phyloP scores from a whole-genome alignment of 169 alveolate genomes.

The Perkinsus olseni region DNA sequence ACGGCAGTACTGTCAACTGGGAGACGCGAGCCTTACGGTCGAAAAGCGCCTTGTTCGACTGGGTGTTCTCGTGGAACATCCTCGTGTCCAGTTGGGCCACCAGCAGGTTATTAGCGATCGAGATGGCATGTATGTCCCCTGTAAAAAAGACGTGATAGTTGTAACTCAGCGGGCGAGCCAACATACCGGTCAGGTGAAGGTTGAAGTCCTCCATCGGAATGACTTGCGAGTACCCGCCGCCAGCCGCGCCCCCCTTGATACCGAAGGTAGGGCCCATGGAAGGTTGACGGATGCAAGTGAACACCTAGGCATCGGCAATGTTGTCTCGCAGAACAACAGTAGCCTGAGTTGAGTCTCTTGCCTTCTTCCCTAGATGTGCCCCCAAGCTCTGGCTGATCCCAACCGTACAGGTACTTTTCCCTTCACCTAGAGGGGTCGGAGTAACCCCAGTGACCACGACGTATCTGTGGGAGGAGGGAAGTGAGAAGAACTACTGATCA shows the following conservation, averaged over 20 bases:
- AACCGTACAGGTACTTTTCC: constrained; percentile 11
- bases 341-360: not conserved
- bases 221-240: constrained; percentile 11
- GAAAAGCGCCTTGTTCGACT: not conserved
- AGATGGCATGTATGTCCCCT: constrained; percentile 12
- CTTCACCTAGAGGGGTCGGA: constrained; percentile 13
- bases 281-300: constrained; percentile 7
- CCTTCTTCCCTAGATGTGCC: not conserved
- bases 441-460: constrained; percentile 12
- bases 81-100: not conserved
- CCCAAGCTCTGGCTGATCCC: constrained; percentile 7
- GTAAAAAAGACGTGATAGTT: not conserved
- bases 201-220: constrained; percentile 15
- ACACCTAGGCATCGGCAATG: not conserved
- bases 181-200: constrained; percentile 8
- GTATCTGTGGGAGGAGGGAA: no score
- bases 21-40: not conserved
- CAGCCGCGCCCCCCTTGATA: constrained; percentile 5
- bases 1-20: not conserved
- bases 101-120: not conserved
- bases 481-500: no score
- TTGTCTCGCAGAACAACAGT: not conserved
- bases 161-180: not conserved
- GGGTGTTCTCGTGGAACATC: constrained; percentile 7
- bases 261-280: constrained; percentile 11